A percentile compares a stretch with the other conserved stretches of the same genome.
Evolutionary conservation across 2,329 filamentous ascomycete species (phyloP).

Genomic region (Diaporthe sp.): DNA sequence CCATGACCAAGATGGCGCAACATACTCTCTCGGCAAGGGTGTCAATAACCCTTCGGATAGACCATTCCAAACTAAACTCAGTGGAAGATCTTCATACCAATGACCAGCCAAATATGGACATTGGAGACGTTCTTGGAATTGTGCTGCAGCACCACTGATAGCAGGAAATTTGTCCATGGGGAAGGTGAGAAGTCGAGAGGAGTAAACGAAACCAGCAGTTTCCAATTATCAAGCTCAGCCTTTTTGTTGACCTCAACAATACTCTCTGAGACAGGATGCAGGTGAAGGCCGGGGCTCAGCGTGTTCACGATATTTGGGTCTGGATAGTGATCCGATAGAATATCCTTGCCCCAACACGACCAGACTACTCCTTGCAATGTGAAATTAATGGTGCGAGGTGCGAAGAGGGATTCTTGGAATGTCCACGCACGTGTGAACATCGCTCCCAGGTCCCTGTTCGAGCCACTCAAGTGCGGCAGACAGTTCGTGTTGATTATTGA

Average conservation of each 20-base stretch:
- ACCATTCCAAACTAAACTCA: neutral
- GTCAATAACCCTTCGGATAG: too few species aligned
- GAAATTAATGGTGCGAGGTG: neutral
- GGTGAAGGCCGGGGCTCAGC: too few species aligned
- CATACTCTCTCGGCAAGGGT: neutral
- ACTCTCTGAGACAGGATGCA: too few species aligned
- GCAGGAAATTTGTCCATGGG: neutral
- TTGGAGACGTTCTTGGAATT: fast-evolving
- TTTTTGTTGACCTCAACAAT: too few species aligned
- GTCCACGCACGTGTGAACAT: neutral
- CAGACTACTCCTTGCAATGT: neutral
- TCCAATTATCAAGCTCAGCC: too few species aligned
- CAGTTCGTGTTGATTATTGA: neutral
- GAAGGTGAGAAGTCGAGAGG: neutral
- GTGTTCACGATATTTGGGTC: fast-evolving
- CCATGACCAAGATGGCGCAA: neutral
- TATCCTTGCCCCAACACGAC: neutral
- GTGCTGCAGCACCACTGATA: neutral
- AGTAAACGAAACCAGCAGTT: neutral
- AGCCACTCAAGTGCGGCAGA: fast-evolving
- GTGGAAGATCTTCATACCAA: neutral
- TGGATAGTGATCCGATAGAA: neutral
- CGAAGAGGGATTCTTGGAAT: neutral
- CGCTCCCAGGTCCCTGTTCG: neutral
- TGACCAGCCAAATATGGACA: neutral